Base-by-base conservation (phyloP, 495 filamentous ascomycete species). In the Penicillium chermesinum region DNA sequence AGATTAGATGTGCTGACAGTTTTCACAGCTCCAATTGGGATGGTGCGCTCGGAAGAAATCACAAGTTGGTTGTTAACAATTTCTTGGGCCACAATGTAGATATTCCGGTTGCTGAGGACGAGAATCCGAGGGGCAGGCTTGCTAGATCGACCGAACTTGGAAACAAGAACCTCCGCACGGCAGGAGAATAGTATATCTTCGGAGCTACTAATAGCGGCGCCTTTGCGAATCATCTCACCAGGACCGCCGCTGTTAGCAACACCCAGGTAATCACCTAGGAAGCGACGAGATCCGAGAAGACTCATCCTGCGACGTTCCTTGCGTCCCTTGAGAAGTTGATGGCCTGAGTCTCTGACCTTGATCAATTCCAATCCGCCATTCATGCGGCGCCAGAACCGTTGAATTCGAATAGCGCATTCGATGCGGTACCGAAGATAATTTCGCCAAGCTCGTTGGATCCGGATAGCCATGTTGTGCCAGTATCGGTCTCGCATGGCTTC, bases 401-500 rank as follows among this genome's bases (percentile, higher is more conserved):
- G 94, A 43, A 99, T 97, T 6, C 94, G 80, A 17, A 84, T 95
- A 8, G 93, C 93, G 52, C 89, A 89, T 67, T 97, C 93, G 10
- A 83, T 86, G 19, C 94, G 78, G 64, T 97, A 96, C 10, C 90
- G 81, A 30, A 97, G 75, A 54, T 96, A 97, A 51, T 95, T 95
- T 49, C 94, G 78, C 94, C 94, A 99, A 53, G 93, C 91, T 49
- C 94, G 81, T 64, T 99, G 94, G 53, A 99, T 97, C 22, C 94
- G 81, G 40, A 90, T 95, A 6, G 93, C 91, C 93, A 99, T 97
- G 69, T 97, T 99, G 65, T 96, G 89, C 91, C 91, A 97, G 67
- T 96, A 97, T 17, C 87, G 78, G 63, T 97, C 94, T 52, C 94
- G 79, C 93, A 99, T 96, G 34, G 93, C 88, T 65, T 99, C 94